Evolutionary conservation across 495 filamentous ascomycete species (phyloP).

Genomic region (Penicillium turbatum): DNA sequence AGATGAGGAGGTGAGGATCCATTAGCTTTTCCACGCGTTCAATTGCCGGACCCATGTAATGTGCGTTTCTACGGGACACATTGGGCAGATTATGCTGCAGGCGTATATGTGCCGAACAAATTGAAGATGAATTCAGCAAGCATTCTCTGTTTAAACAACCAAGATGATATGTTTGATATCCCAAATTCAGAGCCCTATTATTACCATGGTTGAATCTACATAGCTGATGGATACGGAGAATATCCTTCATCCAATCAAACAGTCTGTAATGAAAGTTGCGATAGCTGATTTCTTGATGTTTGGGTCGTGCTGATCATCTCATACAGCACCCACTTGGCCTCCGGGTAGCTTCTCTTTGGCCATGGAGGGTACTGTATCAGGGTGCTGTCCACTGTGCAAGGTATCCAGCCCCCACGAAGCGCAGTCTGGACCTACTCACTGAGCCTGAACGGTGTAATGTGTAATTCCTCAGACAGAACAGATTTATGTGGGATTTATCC

Average conservation of each 20-base stretch:
- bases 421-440: background rate
- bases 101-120: background rate
- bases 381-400: background rate
- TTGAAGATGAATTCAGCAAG: too few relatives aligned
- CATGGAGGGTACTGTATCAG: background rate
- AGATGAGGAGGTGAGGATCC: background rate
- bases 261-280: background rate
- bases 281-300: background rate
- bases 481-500: too few relatives aligned
- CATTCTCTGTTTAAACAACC: too few relatives aligned
- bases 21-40: background rate
- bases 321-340: background rate
- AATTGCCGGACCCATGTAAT: background rate
- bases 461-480: background rate
- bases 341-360: background rate
- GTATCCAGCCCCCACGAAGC: background rate
- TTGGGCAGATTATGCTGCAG: too few relatives aligned
- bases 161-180: background rate
- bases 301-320: background rate
- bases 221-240: background rate
- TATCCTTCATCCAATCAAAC: too few relatives aligned
- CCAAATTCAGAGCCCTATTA: background rate
- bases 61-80: too few relatives aligned
- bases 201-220: too few relatives aligned
- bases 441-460: background rate